These are phyloP conservation scores for Solanum arcanum DNA, from an alignment of 257 asterid genomes.

Conservation along the genomic window DNA sequence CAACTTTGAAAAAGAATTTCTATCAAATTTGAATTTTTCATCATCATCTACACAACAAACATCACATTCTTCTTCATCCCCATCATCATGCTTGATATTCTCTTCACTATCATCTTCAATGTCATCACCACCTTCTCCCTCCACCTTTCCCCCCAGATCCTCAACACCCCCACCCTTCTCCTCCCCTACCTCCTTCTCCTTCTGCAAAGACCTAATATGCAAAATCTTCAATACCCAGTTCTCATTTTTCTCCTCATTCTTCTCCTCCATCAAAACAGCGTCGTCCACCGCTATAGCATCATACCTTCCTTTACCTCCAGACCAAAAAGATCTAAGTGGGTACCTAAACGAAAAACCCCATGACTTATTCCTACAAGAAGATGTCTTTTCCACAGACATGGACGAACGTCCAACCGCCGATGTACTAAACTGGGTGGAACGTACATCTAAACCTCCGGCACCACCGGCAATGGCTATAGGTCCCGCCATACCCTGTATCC, in stretches of 20 bases:
- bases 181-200: slow-evolving; percentile 8
- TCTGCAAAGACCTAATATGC: slow-evolving; percentile 39
- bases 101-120: neutral
- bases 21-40: slow-evolving; percentile 44
- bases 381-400: slow-evolving; percentile 42
- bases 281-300: slow-evolving; percentile 56
- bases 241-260: neutral
- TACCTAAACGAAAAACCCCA: slow-evolving; percentile 76
- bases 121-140: neutral
- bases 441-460: slow-evolving; percentile 36
- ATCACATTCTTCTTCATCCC: slow-evolving; percentile 35
- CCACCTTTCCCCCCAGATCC: slow-evolving; percentile 5
- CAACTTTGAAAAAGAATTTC: slow-evolving; percentile 66
- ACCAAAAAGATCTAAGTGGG: slow-evolving; percentile 74
- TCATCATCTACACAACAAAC: slow-evolving; percentile 34
- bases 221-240: slow-evolving; percentile 73
- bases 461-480: slow-evolving; percentile 44
- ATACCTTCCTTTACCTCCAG: slow-evolving; percentile 30
- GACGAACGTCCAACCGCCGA: slow-evolving; percentile 10
- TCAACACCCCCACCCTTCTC: slow-evolving; percentile 17
- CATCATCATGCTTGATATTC: slow-evolving; percentile 6
- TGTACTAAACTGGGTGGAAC: slow-evolving; percentile 21
- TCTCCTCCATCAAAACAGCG: slow-evolving; percentile 48
- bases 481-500: slow-evolving; percentile 45
- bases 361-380: slow-evolving; percentile 25